phyloP scores from a whole-genome alignment of 164 flowering plant species.

The Dillenia turbinata region DNA sequence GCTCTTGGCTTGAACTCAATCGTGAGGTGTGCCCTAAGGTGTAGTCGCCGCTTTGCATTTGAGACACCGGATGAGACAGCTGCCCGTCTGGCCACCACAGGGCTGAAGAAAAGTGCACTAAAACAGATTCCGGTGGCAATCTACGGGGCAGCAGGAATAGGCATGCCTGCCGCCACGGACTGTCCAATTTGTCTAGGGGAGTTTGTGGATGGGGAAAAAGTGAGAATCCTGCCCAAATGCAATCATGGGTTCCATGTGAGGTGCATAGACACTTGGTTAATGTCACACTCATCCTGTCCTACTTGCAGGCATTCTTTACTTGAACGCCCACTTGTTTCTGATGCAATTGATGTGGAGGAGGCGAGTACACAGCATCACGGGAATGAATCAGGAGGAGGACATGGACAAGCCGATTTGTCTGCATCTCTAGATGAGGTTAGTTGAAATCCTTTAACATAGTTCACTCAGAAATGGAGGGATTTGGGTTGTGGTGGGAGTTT shows the following conservation, averaged over 20 bases:
- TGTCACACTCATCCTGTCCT: constrained; percentile 30
- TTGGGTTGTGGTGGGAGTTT: background rate
- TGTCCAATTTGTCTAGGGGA: constrained; percentile 29
- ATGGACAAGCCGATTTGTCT: background rate
- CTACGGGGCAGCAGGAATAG: constrained; percentile 5
- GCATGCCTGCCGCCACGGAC: constrained; percentile 10
- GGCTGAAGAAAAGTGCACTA: constrained; percentile 21
- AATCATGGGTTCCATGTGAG: constrained; percentile 33
- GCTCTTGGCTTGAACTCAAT: constrained; percentile 32
- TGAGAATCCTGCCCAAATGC: constrained; percentile 27
- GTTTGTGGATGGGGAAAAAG: constrained; percentile 24
- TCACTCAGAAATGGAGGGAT: background rate
- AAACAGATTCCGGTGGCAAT: constrained; percentile 21
- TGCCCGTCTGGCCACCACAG: constrained; percentile 10
- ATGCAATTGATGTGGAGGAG: background rate
- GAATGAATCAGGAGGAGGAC: background rate
- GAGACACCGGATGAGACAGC: constrained; percentile 9
- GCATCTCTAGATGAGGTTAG: constrained; percentile 18
- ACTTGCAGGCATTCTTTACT: constrained; percentile 16
- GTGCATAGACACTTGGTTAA: constrained; percentile 34
- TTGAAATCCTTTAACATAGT: constrained; percentile 7
- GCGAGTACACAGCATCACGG: background rate
- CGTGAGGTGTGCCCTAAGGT: constrained; percentile 26
- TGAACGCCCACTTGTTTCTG: background rate
- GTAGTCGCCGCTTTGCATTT: constrained; percentile 8